Percentiles rank a stretch among this genome's conserved stretches.
Conservation (phyloP, 306 rosid genomes). For the Medicago lupulina region DNA sequence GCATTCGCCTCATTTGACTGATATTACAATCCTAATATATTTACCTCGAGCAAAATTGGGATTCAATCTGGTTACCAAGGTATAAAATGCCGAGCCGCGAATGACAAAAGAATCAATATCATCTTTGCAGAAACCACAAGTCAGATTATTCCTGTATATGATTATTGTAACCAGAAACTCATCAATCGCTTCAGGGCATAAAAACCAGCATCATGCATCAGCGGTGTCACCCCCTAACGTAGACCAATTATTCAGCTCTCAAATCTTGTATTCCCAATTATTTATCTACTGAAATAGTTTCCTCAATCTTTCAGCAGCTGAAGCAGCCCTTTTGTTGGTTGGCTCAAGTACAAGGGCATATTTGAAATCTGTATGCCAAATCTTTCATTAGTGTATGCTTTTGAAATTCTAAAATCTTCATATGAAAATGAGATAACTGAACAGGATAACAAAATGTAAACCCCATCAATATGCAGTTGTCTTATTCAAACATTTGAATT, state of each 20-base stretch:
- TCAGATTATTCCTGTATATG: conserved; percentile 32
- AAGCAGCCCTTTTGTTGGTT: conserved; percentile 90
- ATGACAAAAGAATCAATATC: conserved; percentile 46
- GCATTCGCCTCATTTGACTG: conserved; percentile 43
- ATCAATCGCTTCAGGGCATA: conserved; percentile 28
- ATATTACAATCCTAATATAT: conserved; percentile 50
- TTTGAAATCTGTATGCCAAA: conserved; percentile 70
- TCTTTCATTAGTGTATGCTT: conserved; percentile 29
- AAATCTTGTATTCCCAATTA: conserved; percentile 25
- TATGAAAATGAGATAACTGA: conserved; percentile 11
- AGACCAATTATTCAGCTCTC: conserved; percentile 30
- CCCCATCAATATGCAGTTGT: neutral
- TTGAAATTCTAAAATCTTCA: neutral
- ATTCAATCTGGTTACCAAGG: conserved; percentile 39
- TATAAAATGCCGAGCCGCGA: conserved; percentile 41
- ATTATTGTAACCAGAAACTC: conserved; percentile 38
- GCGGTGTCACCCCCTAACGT: conserved; percentile 9
- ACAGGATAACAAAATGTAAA: neutral
- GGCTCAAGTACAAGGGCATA: conserved; percentile 96
- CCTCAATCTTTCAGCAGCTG: conserved; percentile 78
- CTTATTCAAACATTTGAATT: conserved; percentile 2
- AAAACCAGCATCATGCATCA: conserved; percentile 32
- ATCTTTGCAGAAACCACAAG: conserved; percentile 44
- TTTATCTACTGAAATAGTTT: conserved; percentile 67
- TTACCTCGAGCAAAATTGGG: conserved; percentile 64